phyloP scores from a whole-genome alignment of 371 early-diverging fungal genomes.

The Capillidium heterosporum region DNA sequence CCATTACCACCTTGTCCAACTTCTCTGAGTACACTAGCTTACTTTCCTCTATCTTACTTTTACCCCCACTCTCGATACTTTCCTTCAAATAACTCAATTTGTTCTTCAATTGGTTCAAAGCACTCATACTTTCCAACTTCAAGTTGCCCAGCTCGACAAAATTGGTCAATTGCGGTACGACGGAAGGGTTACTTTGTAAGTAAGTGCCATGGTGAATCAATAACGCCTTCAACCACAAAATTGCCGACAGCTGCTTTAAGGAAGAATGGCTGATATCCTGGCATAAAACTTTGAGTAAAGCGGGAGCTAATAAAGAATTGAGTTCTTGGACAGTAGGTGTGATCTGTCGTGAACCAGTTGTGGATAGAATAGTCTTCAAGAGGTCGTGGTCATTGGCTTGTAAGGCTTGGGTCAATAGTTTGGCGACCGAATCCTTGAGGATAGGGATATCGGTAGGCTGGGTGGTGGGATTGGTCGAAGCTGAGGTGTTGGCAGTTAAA shows the following conservation, averaged over 20 bases:
- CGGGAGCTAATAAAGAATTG: background rate
- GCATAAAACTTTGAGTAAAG: background rate
- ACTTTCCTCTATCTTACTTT: too few relatives aligned
- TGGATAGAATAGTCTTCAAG: background rate
- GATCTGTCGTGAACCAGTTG: background rate
- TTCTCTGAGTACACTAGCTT: too few relatives aligned
- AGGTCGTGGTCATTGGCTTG: slow-evolving; percentile 3
- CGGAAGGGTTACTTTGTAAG: background rate
- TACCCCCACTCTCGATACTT: too few relatives aligned
- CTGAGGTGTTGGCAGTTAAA: background rate
- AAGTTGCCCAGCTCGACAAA: too few relatives aligned
- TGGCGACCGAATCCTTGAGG: background rate
- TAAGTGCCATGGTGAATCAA: background rate
- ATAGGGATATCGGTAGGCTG: background rate
- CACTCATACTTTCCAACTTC: too few relatives aligned
- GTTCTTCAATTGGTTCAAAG: too few relatives aligned
- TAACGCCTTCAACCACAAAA: background rate
- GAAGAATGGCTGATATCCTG: background rate
- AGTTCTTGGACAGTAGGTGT: background rate
- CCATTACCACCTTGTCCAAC: too few relatives aligned
- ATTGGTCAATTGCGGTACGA: too few relatives aligned
- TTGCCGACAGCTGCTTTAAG: background rate
- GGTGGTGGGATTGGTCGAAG: background rate
- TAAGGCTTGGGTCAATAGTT: background rate
- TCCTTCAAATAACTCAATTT: too few relatives aligned